Evolutionary conservation across 768 basidiomycete species (phyloP), one percentile per base, ranked within the genome.

Genomic region (Mycena vulgaris): DNA sequence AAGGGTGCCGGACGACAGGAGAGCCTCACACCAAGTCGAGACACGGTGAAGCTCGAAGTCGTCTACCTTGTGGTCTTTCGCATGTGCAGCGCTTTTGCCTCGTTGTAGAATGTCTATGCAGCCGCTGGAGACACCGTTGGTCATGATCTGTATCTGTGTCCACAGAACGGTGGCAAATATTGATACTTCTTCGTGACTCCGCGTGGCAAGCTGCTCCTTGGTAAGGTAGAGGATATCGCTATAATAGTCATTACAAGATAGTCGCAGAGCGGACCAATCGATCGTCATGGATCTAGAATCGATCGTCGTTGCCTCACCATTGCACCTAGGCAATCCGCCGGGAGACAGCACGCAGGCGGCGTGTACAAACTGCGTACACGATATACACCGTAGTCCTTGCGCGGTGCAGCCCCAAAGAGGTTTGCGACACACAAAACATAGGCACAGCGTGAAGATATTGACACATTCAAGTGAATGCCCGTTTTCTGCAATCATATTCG

Each of bases 361-460:
- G 80, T 95, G 94, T 17, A 86, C 84, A 63, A 93, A 90, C 25
- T 86, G 82, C 37, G 84, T 84, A 79, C 95, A 96, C 3, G 81
- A 80, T 28, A 77, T 76, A 76, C 95, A 96, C 57, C 86, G 88
- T 25, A 92, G 74, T 3, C 89, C 92, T 78, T 95, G 94, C 39
- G 79, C 79, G 17, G 83, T 79, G 55, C 81, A 84, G 3, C 94
- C 95, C 94, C 94, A 95, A 14, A 95, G 83, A 2, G 95, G 95
- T 48, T 85, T 79, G 23, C 80, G 83, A 77, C 95, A 96, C 5
- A 85, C 76, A 68, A 87, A 85, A 76, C 95, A 96, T 11, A 92
- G 84, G n/a, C 88, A 88, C 10, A 95, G 79, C 28, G 89, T 92
- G 80, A 95, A 95, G 48, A 93, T 78, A 74, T 92, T 95, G 68